Base-by-base conservation (phyloP, 495 filamentous ascomycete genomes). In the Geoglossum glabrum region DNA sequence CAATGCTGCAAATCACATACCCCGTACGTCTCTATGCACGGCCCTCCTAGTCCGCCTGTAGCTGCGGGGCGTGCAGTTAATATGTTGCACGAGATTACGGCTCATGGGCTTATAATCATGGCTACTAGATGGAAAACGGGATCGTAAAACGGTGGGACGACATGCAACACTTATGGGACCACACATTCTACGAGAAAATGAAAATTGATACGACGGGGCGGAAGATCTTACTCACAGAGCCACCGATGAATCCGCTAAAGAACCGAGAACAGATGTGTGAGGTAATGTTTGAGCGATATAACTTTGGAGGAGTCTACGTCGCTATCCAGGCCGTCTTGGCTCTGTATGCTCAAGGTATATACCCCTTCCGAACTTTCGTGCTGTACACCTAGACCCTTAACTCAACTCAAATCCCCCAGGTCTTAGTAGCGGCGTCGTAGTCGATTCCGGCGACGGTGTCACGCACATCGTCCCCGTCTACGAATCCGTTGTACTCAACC, bases 61-160 rank as follows among this genome's bases (percentile, higher is more conserved):
- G 17, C 25, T 23, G 6, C 4, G 25, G 11, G 9, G 26, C 34
- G 26, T 27, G 54, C 10, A 21, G 40, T 21, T 13, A 13, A 30
- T 43, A 43, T 17, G 21, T 56, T 36, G 54, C 26, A 17, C 19
- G 9, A 21, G 25, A 52, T 13, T 17, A 9, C 13, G 21, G 28
- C 56, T 50, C 25, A 49, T 27, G 25, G 25, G 3, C 10, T 49
- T 46, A 33, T 21, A 25, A 15, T 23, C 40, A 26, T 31, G 36
- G 1, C 17, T 30, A 11, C 25, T 30, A 86, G 83, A 99, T 99
- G 92, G 93, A 97, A 68, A 97, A 97, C 71, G 92, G 92, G 65
- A 95, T 99, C 62, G 86, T 99, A 57, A 97, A 97, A 79, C 86
- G 84, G 64, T 99, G 93, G 93, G 92, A 97, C 64, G 93, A 99